Evolutionary conservation across 306 rosid species (phyloP), one percentile per base, ranked within the genome.

Genomic region (Trifolium repens): DNA sequence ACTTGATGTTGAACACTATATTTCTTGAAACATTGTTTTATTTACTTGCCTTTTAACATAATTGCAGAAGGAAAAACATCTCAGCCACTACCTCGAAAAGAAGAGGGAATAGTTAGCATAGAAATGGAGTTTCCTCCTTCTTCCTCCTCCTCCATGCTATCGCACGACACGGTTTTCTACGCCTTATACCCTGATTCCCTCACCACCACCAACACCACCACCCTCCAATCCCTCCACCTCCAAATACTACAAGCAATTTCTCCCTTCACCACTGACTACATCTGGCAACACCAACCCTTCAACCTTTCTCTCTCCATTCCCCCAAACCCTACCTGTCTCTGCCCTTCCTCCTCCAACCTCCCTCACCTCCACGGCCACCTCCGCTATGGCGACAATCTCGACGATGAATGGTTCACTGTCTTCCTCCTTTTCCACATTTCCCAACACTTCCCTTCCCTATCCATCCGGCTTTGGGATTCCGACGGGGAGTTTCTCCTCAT

Each of bases 401-500:
- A 86, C 15, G 99, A 94, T 78, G 99, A 94, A 71, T 94, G 97
- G 99, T 92, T 94, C 87, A 32, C 84, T 7, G 93, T 91, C 58
- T 94, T 91, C 76, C 99, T 94, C 80, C 96, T 92, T 78, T 87
- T 90, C 86, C 90, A 84, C 14, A 59, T 88, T 62, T 90, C 96
- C 55, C 17, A 43, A 7, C 54, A 30, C 17, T 90, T 94, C 76
- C 88, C 96, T 3, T 71, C 88, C 40, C 86, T 94, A 78, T 90
- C 96, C 24, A 34, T 92, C 72, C 82, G 92, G 9, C 74, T 89
- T 8, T 94, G 99, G 99, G 99, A 94, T 81, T 82, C 96, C 30
- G 97, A 94, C 75, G 97, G 99, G 46, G 99, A 92, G 85, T 92
- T 94, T 76, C 78, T 94, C 30, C 99, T 94, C 77, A 89, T 94